A percentile compares a stretch with the other conserved stretches of the same genome.
These are phyloP conservation scores for Cutaneotrichosporon spelunceum DNA, from an alignment of 1,284 basidiomycete species.

Conservation along the genomic window DNA sequence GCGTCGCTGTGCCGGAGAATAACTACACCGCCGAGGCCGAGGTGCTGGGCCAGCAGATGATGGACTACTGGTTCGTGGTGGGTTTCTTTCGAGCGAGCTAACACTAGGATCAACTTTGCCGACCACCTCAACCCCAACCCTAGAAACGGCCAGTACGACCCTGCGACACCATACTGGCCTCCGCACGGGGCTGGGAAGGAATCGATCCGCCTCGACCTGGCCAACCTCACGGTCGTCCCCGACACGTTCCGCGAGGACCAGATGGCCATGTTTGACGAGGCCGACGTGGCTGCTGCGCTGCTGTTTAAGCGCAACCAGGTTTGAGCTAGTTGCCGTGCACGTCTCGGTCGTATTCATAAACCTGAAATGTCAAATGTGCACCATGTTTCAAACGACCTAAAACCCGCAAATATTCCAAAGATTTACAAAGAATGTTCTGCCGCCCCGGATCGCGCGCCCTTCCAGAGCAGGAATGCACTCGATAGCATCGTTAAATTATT, in stretches of 20 bases:
- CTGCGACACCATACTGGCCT: slow-evolving; percentile 38
- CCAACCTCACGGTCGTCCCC: slow-evolving; percentile 35
- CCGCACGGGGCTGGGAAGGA: slow-evolving; percentile 28
- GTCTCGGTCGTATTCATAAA: neutral
- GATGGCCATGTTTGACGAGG: slow-evolving; percentile 36
- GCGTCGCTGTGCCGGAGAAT: slow-evolving; percentile 14
- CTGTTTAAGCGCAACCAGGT: neutral
- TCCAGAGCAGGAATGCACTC: slow-evolving; percentile 37
- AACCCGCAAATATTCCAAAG: neutral
- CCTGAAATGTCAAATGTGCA: neutral
- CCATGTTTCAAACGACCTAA: no score
- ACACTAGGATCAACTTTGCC: slow-evolving; percentile 42
- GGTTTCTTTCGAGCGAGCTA: neutral
- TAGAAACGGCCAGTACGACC: slow-evolving; percentile 4
- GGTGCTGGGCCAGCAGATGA: slow-evolving; percentile 28
- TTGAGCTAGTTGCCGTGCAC: neutral
- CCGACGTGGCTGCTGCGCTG: neutral
- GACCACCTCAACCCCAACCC: slow-evolving; percentile 39
- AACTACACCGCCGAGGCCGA: slow-evolving; percentile 31
- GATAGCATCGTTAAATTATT: no score
- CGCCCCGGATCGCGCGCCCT: slow-evolving; percentile 28
- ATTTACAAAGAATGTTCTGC: slow-evolving; percentile 29
- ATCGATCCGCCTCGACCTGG: slow-evolving; percentile 31
- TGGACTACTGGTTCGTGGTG: slow-evolving; percentile 42
- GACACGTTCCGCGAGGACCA: slow-evolving; percentile 38